Evolutionary conservation across 345 rosid species (phyloP).

Genomic region (Excoecaria cochinchinensis): DNA sequence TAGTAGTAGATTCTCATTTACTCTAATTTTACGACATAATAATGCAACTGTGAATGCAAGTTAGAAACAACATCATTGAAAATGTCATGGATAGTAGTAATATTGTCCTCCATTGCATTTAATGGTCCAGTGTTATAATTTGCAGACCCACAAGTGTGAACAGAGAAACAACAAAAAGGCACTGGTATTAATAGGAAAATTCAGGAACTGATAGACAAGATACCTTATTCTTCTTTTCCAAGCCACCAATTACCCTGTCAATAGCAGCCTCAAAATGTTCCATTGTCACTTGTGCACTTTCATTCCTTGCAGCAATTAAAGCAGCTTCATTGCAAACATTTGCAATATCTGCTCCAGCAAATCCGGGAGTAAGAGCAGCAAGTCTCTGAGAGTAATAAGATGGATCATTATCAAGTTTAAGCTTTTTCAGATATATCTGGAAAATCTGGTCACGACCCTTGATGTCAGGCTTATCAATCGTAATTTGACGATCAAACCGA

Average conservation of each 20-base stretch:
- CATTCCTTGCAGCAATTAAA: conserved; percentile 80
- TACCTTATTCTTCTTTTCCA: conserved; percentile 96
- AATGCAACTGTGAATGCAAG: neutral
- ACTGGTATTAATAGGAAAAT: neutral
- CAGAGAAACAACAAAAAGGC: neutral
- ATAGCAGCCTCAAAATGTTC: conserved; percentile 90
- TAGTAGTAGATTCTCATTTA: neutral
- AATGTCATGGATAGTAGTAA: neutral
- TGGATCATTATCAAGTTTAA: conserved; percentile 81
- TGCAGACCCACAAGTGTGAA: neutral
- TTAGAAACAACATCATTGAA: neutral
- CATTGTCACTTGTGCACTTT: conserved; percentile 54
- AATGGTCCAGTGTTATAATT: neutral
- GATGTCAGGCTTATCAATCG: conserved; percentile 89
- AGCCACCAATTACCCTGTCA: conserved; percentile 96
- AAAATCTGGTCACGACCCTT: conserved; percentile 92
- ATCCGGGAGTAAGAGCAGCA: conserved; percentile 94
- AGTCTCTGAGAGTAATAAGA: conserved; percentile 79
- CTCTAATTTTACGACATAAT: neutral
- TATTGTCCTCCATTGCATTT: neutral
- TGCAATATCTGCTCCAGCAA: conserved; percentile 97
- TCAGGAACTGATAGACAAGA: neutral
- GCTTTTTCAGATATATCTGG: conserved; percentile 69
- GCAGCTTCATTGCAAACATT: conserved; percentile 97
- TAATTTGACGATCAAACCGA: conserved; percentile 85